These are phyloP conservation scores for Pleurotus eryngii DNA, from an alignment of 768 basidiomycete species.

Conservation along the genomic window DNA sequence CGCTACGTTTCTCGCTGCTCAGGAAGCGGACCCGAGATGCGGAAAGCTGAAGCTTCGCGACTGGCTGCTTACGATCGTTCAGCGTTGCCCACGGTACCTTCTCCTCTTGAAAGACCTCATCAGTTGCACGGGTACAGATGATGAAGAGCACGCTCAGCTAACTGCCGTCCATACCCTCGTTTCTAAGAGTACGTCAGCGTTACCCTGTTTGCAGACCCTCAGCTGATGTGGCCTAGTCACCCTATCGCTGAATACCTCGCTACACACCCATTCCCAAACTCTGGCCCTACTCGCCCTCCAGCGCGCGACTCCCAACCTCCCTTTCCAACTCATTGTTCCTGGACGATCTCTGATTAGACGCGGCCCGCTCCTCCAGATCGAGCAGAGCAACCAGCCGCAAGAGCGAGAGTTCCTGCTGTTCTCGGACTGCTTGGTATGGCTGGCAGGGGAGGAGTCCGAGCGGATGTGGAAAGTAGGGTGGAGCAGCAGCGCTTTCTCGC, in stretches of 20 bases:
- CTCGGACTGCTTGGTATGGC: constrained; percentile 79
- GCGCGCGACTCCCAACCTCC: constrained; percentile 65
- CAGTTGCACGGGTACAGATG: constrained; percentile 56
- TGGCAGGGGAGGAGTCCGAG: constrained; percentile 49
- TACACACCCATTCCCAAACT: constrained; percentile 75
- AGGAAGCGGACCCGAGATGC: constrained; percentile 69
- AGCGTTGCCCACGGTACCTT: constrained; percentile 84
- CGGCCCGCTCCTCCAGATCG: constrained; percentile 56
- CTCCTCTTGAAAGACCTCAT: constrained; percentile 82
- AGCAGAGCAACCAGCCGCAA: constrained; percentile 45
- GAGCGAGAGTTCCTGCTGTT: constrained; percentile 78
- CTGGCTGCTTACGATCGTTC: constrained; percentile 85
- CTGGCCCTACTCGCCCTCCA: constrained; percentile 77
- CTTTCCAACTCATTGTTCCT: constrained; percentile 63
- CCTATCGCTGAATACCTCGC: constrained; percentile 69
- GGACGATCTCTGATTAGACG: constrained; percentile 78
- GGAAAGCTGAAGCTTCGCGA: constrained; percentile 75
- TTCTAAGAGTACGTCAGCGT: constrained; percentile 58
- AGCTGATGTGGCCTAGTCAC: constrained; percentile 53
- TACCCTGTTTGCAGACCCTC: not conserved
- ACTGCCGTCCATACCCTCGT: constrained; percentile 61
- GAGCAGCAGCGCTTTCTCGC: constrained; percentile 13
- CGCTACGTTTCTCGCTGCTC: constrained; percentile 55
- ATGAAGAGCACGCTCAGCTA: constrained; percentile 65
- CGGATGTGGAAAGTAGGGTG: constrained; percentile 28